Base-by-base conservation (phyloP, 2,329 filamentous ascomycete species). In the Penicillium sp. region DNA sequence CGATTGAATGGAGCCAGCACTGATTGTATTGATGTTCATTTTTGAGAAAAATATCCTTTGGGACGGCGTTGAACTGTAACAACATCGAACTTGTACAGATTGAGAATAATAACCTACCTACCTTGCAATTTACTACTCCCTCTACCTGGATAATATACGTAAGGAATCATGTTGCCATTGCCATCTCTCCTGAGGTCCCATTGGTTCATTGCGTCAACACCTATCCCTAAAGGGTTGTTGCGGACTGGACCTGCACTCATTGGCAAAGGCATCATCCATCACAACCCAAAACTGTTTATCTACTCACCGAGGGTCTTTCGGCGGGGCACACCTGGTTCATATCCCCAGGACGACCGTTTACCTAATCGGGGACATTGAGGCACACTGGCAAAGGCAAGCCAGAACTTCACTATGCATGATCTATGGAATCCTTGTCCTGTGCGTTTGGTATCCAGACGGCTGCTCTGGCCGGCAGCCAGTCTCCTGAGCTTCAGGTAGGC, bases 1-100 rank as follows among this genome's bases (percentile, higher is more conserved):
- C 89, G 36, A 99, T 99, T 64, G 86, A 99, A 74, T 99, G 93
- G 93, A 95, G 88, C 68, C 91, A 96, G 76, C 93, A 99, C 72
- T 97, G 77, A 80, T 53, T n/a, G 46, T 42, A 50, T 57, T 53
- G 48, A 54, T 61, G 51, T 54, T 63, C 43, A 46, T 29, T 45
- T 57, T 38, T 8, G 37, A 51, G 53, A 53, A 53, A 54, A 49
- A 43, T 28, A 38, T 46, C 45, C 49, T 39, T 34, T 33, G 51
- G 43, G 47, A 49, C 40, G 59, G 56, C 54, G 54, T 59, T 58
- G 48, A 50, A 46, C 35, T 61, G 58, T 59, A 59, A 57, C 49
- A 60, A 52, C 55, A 60, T 56, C 41, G 44, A 30, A 38, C 51
- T 55, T 61, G 54, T 57, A 58, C 56, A 59, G 55, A 60, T 52